These are phyloP conservation scores for Groenewaldozyma tartarivorans DNA, from an alignment of 805 yeast genomes.

Conservation along the genomic window DNA sequence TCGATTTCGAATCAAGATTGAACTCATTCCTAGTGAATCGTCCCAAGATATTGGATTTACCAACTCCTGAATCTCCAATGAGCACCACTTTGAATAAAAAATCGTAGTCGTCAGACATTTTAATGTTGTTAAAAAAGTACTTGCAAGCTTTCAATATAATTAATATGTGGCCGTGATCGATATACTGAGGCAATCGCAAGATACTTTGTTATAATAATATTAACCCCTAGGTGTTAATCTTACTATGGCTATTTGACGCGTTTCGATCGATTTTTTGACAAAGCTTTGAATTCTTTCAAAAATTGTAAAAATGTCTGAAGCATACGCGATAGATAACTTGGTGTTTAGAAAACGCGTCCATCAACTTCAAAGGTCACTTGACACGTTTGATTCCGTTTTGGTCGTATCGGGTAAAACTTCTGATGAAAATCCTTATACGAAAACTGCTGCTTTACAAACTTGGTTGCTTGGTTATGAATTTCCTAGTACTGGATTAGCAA, in stretches of 20 bases:
- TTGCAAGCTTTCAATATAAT: too few relatives aligned
- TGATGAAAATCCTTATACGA: constrained; percentile 82
- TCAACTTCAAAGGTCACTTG: constrained; percentile 19
- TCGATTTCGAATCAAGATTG: constrained; percentile 85
- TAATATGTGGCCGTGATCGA: too few relatives aligned
- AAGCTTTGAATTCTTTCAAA: too few relatives aligned
- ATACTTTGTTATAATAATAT: too few relatives aligned
- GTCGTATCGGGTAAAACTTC: constrained; percentile 78
- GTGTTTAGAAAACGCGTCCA: constrained; percentile 26
- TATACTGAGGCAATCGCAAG: too few relatives aligned
- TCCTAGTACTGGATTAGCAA: constrained; percentile 74
- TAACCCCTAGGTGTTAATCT: too few relatives aligned
- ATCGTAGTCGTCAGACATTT: constrained; percentile 69
- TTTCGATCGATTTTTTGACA: too few relatives aligned
- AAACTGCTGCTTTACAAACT: constrained; percentile 74
- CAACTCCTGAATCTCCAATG: constrained; percentile 96
- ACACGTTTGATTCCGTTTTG: constrained; percentile 35
- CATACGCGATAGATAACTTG: constrained; percentile 20
- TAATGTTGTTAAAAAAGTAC: too few relatives aligned
- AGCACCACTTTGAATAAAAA: constrained; percentile 88
- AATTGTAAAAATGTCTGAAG: constrained; percentile 2
- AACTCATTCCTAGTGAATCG: constrained; percentile 95
- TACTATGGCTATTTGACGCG: too few relatives aligned
- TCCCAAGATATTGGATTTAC: constrained; percentile 86
- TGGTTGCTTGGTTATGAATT: constrained; percentile 95